These are phyloP conservation scores for Arxiozyma slooffiae DNA, from an alignment of 1,139 yeast genomes.

Conservation along the genomic window DNA sequence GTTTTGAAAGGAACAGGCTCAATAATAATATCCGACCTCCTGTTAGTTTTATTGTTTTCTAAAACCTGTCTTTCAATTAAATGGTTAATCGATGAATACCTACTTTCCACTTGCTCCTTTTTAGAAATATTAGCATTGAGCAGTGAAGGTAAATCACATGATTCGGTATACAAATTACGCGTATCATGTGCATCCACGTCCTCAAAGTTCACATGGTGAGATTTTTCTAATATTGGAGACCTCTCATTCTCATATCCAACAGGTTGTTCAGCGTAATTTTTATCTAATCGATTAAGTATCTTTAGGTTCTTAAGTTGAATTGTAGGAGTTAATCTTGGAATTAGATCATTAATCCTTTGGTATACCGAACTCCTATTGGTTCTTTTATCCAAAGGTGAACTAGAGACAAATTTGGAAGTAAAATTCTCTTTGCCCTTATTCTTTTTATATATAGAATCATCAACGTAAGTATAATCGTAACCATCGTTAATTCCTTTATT, in stretches of 20 bases:
- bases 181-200: not conserved
- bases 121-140: not conserved
- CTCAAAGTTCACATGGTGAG: not conserved
- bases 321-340: slow-evolving; percentile 14
- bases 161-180: not conserved
- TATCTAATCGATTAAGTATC: slow-evolving; percentile 17
- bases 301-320: slow-evolving; percentile 20
- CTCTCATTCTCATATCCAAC: slow-evolving; percentile 13
- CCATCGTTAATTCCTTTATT: not conserved
- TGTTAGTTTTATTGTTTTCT: not conserved
- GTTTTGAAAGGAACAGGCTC: not conserved
- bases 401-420: slow-evolving; percentile 21
- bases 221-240: slow-evolving; percentile 20
- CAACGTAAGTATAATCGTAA: not conserved
- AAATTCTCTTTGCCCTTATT: not conserved
- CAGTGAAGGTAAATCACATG: not conserved
- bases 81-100: slow-evolving; percentile 1
- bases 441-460: not conserved
- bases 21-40: not conserved
- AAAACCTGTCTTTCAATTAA: slow-evolving; percentile 4
- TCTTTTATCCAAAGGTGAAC: slow-evolving; percentile 29
- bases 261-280: slow-evolving; percentile 9
- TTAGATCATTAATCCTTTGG: slow-evolving; percentile 10
- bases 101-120: not conserved
- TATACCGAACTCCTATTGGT: slow-evolving; percentile 26